Evolutionary conservation across 169 alveolate genomes (phyloP), one percentile per base, ranked within the genome.

Genomic region (Plasmodium inui): DNA sequence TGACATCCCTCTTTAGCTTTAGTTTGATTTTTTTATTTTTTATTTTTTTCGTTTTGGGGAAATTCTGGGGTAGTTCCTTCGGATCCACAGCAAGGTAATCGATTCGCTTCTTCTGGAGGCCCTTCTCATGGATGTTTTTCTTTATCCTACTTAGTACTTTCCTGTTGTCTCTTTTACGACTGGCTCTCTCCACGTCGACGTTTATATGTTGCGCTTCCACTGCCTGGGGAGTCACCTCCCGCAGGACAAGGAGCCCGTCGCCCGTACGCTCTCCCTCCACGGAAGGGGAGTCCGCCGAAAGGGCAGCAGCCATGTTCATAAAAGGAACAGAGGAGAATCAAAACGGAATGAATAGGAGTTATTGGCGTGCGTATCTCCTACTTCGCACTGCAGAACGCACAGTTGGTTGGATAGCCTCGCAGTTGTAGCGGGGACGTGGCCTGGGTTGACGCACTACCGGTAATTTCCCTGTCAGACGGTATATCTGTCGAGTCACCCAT

Each of bases 21-120:
- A 26, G 30, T 50, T 91, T 91, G 17, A 91, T 30, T 72, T 91
- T 80, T 82, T 32, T 72, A 72, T 82, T 91, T 81, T 70, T 81
- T 70, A 91, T 91, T 39, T 91, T 91, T 44, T 91, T 91, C 12
- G 82, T 41, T 28, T 82, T 91, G 7, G 95, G 95, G 1, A 91
- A 70, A 80, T 41, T 67, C 34, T 80, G n/a, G 3, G 73, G 73
- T 14, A 80, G 39, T 12, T 32, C 26, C 12, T 7, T 22, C 3
- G 41, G 46, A 8, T 76, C 67, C 9, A 39, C 67, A 7, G 22
- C 8, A 10, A 72, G 79, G 78, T 28, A 84, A 12, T n/a, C 39
- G 41, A 84, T 84, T 32, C 79, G 57, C 2, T 30, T 41, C 39
- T 34, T 32, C 28, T 2, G 37, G 1, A 34, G n/a, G 1, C 7